phyloP scores from a whole-genome alignment of 768 basidiomycete genomes.

The Mrakia gelida region DNA sequence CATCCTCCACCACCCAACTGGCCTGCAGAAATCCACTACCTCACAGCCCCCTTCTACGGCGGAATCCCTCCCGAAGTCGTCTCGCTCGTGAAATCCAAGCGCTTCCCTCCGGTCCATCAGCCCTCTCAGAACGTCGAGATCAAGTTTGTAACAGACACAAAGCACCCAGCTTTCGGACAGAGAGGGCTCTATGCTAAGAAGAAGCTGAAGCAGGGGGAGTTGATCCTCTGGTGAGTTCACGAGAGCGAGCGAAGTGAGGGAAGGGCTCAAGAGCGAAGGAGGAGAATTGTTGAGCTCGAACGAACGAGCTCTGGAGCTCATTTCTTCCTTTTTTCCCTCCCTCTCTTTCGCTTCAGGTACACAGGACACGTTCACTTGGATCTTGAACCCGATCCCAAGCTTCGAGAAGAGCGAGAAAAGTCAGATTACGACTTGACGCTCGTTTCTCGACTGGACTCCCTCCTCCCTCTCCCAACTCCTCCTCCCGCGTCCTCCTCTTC shows the following conservation, averaged over 20 bases:
- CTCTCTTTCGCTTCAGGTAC: conserved; percentile 11
- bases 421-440: conserved; percentile 29
- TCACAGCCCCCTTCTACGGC: conserved; percentile 30
- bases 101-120: conserved; percentile 8
- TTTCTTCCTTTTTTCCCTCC: neutral
- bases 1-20: conserved; percentile 30
- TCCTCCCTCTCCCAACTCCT: conserved; percentile 1
- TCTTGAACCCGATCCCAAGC: conserved; percentile 15
- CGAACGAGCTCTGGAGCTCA: neutral
- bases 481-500: neutral
- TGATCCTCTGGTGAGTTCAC: conserved; percentile 27
- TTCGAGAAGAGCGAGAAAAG: conserved; percentile 6
- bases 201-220: conserved; percentile 22
- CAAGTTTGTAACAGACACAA: conserved; percentile 3
- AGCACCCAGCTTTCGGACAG: conserved; percentile 31
- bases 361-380: conserved; percentile 28
- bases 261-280: no score
- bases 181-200: conserved; percentile 28
- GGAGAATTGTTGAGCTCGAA: conserved; percentile 1
- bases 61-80: conserved; percentile 13
- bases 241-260: neutral
- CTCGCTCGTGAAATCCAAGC: conserved; percentile 16
- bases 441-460: neutral
- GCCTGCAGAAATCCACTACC: conserved; percentile 28
- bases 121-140: conserved; percentile 22